Conservation (phyloP, 495 filamentous ascomycete genomes). For the Copromyces sp. region DNA sequence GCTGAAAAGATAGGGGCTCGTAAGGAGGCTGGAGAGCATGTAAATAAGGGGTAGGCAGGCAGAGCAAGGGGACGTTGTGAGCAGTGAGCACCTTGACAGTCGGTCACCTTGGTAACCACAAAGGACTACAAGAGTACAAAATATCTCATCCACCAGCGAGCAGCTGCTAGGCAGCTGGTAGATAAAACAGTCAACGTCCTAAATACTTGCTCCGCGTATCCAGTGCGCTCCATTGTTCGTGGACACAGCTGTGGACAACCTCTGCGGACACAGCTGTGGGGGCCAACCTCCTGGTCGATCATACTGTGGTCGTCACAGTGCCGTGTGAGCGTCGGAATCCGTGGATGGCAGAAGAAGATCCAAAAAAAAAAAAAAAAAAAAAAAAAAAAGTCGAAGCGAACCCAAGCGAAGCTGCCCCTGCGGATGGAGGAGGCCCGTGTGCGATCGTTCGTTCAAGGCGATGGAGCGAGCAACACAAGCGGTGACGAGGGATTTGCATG, state of each 20-base stretch:
- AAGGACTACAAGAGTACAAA: not conserved
- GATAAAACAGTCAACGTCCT: not conserved
- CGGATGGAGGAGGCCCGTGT: not conserved
- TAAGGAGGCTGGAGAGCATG: not conserved
- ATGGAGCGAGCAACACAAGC: not conserved
- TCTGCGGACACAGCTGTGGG: not conserved
- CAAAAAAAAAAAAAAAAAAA: not conserved
- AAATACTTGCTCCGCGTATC: not conserved
- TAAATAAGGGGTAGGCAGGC: not conserved
- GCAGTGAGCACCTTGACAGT: not conserved
- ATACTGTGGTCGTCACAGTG: not conserved
- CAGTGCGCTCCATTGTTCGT: not conserved
- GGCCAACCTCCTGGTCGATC: not conserved
- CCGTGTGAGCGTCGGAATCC: not conserved
- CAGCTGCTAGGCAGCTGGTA: not conserved
- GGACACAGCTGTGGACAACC: not conserved
- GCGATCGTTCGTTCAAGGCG: not conserved
- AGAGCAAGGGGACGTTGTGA: not conserved
- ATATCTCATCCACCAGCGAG: not conserved
- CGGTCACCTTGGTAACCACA: not conserved
- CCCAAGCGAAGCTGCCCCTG: not conserved
- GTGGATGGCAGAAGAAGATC: too few species aligned
- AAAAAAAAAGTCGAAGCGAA: not conserved
- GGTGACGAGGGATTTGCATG: not conserved
- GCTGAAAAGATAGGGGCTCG: not conserved